A percentile compares a stretch with the other conserved stretches of the same genome.
These are phyloP conservation scores for Microcos paniculata DNA, from an alignment of 345 rosid genomes.

Conservation along the genomic window DNA sequence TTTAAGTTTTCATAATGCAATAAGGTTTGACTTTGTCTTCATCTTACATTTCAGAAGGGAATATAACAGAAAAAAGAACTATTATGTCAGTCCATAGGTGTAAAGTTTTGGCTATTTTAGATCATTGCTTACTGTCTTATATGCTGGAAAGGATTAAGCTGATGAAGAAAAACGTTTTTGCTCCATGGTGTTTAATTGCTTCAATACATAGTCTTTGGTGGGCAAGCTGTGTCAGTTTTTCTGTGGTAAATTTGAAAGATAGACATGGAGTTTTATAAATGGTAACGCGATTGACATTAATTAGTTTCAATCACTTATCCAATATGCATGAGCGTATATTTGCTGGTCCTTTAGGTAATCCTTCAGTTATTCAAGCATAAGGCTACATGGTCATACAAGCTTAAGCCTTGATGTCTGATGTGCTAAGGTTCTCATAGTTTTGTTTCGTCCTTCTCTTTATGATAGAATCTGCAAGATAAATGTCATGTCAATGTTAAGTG, in stretches of 20 bases:
- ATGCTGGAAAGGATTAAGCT: not conserved
- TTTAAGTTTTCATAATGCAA: not conserved
- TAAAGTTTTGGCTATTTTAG: not conserved
- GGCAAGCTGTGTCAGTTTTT: not conserved
- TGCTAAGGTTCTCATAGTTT: not conserved
- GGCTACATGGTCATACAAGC: not conserved
- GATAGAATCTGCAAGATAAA: constrained; percentile 1
- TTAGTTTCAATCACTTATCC: not conserved
- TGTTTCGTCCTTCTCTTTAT: constrained; percentile 2
- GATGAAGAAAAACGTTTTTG: not conserved
- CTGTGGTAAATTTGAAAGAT: not conserved
- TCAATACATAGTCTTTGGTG: not conserved
- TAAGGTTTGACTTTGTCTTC: not conserved
- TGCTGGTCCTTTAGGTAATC: not conserved
- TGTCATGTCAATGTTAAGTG: not conserved
- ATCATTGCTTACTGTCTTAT: not conserved
- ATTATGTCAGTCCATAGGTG: not conserved
- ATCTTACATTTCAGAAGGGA: not conserved
- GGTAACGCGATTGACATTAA: not conserved
- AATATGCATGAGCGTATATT: not conserved
- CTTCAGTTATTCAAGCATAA: not conserved
- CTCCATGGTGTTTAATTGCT: not conserved
- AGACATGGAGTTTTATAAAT: not conserved
- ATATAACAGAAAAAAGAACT: not conserved
- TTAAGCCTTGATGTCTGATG: not conserved